Evolutionary conservation across 345 rosid genomes (phyloP).

Genomic region (Bruguiera sexangula): DNA sequence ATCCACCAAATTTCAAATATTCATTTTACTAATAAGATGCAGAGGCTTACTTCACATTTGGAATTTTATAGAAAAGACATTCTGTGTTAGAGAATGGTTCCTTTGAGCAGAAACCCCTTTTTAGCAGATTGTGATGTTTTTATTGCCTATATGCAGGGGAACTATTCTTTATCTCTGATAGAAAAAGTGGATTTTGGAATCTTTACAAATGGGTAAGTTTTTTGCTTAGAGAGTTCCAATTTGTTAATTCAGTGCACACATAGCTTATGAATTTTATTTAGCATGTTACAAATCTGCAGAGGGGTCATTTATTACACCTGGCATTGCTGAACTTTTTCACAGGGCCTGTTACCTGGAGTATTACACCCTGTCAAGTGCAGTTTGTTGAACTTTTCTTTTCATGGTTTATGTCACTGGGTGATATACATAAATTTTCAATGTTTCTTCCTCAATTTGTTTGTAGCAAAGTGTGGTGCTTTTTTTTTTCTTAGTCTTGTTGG

Average conservation of each 20-base stretch:
- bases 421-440: too few species aligned
- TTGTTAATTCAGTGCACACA: neutral
- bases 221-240: neutral
- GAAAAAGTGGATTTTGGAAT: conserved; percentile 88
- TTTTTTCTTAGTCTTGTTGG: too few species aligned
- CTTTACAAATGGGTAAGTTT: conserved; percentile 82
- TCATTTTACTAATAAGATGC: too few species aligned
- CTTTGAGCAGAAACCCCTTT: too few species aligned
- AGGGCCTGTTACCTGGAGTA: too few species aligned
- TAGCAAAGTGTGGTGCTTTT: neutral
- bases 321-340: neutral
- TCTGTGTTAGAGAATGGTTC: too few species aligned
- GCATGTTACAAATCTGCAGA: neutral
- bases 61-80: too few species aligned
- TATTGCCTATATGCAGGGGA: conserved; percentile 61
- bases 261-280: neutral
- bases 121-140: neutral
- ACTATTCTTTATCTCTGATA: conserved; percentile 74
- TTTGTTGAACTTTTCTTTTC: too few species aligned
- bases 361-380: too few species aligned
- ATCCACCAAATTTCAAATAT: too few species aligned
- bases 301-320: neutral
- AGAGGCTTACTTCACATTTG: too few species aligned
- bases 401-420: too few species aligned
- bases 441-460: neutral